A percentile compares a stretch with the other conserved stretches of the same genome.
Conservation (phyloP, 1,284 basidiomycete genomes). For the Meripilus lineatus region DNA sequence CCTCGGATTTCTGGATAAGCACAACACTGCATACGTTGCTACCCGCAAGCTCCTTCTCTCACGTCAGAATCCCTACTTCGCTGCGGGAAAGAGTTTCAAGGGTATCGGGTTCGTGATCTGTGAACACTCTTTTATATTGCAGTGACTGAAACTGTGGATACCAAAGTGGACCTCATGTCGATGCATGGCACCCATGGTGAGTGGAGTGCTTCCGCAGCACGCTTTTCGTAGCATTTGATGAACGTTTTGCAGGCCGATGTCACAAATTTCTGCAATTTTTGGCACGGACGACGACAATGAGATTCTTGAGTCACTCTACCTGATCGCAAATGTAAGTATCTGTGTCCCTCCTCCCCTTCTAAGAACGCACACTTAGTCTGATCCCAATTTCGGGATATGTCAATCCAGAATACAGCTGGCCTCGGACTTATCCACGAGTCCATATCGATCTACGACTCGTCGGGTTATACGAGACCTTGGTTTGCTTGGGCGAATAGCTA, state of each 20-base stretch:
- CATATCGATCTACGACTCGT: slow-evolving; percentile 53
- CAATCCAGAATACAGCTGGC: slow-evolving; percentile 56
- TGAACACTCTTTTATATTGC: background rate
- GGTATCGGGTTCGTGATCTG: slow-evolving; percentile 53
- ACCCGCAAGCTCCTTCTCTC: slow-evolving; percentile 63
- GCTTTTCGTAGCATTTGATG: too few species aligned
- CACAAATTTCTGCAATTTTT: slow-evolving; percentile 67
- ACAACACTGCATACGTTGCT: slow-evolving; percentile 50
- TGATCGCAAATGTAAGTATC: slow-evolving; percentile 56
- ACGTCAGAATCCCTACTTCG: slow-evolving; percentile 63
- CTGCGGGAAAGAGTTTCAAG: slow-evolving; percentile 56
- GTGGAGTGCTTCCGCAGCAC: slow-evolving; percentile 10
- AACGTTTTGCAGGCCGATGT: slow-evolving; percentile 68
- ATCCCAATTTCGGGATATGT: slow-evolving; percentile 1
- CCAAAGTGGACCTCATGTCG: slow-evolving; percentile 67
- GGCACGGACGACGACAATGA: slow-evolving; percentile 68
- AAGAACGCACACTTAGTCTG: background rate
- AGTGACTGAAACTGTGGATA: slow-evolving; percentile 8
- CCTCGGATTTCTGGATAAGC: slow-evolving; percentile 65
- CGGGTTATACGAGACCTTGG: slow-evolving; percentile 70
- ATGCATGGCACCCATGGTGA: slow-evolving; percentile 67
- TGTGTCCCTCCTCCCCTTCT: slow-evolving; percentile 1
- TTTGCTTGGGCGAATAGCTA: slow-evolving; percentile 83
- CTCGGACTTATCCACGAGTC: slow-evolving; percentile 79
- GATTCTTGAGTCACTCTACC: slow-evolving; percentile 55